phyloP scores from a whole-genome alignment of 1,284 basidiomycete species.

The Malassezia obtusa region DNA sequence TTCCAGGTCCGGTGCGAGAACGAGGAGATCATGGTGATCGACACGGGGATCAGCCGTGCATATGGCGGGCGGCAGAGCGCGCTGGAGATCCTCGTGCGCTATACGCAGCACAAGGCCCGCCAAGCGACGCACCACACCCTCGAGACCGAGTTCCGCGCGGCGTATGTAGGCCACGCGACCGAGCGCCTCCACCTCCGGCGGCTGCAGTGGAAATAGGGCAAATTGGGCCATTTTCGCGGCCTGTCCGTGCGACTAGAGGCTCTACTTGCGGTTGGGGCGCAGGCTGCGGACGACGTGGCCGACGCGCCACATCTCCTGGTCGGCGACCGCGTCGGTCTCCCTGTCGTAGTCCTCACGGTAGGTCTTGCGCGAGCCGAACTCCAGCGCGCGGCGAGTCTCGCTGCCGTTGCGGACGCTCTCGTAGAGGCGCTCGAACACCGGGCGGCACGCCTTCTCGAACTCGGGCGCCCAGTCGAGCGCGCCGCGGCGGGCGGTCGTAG shows the following conservation, averaged over 20 bases:
- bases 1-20: conserved; percentile 31
- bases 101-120: not conserved
- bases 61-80: conserved; percentile 43
- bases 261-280: conserved; percentile 30
- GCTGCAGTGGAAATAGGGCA: not conserved
- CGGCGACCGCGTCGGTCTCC: conserved; percentile 89
- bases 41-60: conserved; percentile 40
- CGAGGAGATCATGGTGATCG: conserved; percentile 32
- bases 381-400: conserved; percentile 91
- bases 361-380: conserved; percentile 84
- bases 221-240: not conserved
- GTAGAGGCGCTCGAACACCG: conserved; percentile 90
- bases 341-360: conserved; percentile 88
- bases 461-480: conserved; percentile 99
- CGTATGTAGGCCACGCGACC: not conserved
- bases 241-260: too few relatives aligned
- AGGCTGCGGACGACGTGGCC: conserved; percentile 42
- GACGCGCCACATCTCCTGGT: conserved; percentile 79
- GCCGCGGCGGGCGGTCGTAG: conserved; percentile 94
- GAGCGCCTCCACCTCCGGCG: not conserved
- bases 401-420: conserved; percentile 85
- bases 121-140: not conserved
- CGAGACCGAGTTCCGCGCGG: not conserved
- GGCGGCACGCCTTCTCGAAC: conserved; percentile 85
- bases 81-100: conserved; percentile 9